Evolutionary conservation across 1,284 basidiomycete species (phyloP), one percentile per base, ranked within the genome.

Genomic region (Mycena citricolor): DNA sequence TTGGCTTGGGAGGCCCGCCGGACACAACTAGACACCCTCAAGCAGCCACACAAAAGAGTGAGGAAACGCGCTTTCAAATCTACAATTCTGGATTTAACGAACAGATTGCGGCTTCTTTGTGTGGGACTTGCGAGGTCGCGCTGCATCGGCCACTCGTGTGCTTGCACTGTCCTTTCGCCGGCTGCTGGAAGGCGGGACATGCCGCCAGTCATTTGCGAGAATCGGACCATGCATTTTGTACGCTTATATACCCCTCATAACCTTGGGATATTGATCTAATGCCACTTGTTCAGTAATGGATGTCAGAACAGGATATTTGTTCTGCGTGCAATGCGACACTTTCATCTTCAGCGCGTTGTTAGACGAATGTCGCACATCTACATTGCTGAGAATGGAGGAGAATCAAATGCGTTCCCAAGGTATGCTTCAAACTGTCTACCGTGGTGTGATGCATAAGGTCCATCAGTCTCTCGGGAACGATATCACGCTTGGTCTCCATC

Each of bases 91-190:
- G 23, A 23, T 43, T 46, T 32, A 10, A 20, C 31, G 22, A 44
- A 30, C 26, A 75, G 72, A 57, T 72, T 23, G 60, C 68, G 28
- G 62, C 64, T 11, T 87, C 89, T 8, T 64, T 71, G 6, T 93
- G 90, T 59, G 74, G 74, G 8, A 73, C 70, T 7, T 94, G 90
- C 58, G 61, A 69, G 4, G 46, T 73, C 0, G 58, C 79, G 1
- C 68, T 90, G 16, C 66, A 79, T 3, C 71, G 87, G n/a, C 88
- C 90, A 1, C 85, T 86, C 61, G 81, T 80, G 7, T 94, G 90
- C 56, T 67, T 93, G 8, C 77, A 85, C n/a, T 94, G 90, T 59
- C 59, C 77, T 4, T 87, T 75, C 57, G 71, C 79, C 20, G 90
- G 86, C 6, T 94, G 90, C 57, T 87, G 83, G 87, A 54, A 60